Percentiles rank a stretch among this genome's conserved stretches.
Conservation (phyloP, 805 yeast genomes). For the Ascoidea rubescens region DNA sequence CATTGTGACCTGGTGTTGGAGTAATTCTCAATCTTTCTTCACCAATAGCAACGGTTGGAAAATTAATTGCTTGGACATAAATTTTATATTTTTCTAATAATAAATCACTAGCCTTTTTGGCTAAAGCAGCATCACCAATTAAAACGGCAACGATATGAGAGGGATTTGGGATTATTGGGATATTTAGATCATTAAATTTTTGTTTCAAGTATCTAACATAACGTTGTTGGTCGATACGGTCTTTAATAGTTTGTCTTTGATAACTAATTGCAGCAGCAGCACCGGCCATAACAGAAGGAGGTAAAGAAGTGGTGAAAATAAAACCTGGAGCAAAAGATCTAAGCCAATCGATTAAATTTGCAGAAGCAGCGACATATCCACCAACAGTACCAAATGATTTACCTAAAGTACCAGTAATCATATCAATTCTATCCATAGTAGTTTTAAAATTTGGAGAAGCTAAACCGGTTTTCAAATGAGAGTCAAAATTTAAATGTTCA, state of each 20-base stretch:
- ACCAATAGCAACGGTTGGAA: slow-evolving; percentile 95
- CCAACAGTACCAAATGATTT: slow-evolving; percentile 96
- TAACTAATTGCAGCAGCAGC: slow-evolving; percentile 76
- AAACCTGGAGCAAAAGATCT: slow-evolving; percentile 96
- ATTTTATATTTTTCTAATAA: slow-evolving; percentile 73
- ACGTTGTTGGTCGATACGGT: slow-evolving; percentile 73
- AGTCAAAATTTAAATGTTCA: slow-evolving; percentile 84
- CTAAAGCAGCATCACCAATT: slow-evolving; percentile 87
- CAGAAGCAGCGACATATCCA: slow-evolving; percentile 89
- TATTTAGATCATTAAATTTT: slow-evolving; percentile 52
- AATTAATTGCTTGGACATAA: slow-evolving; percentile 96
- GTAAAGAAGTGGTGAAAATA: slow-evolving; percentile 90
- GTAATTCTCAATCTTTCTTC: slow-evolving; percentile 93
- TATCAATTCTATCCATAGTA: slow-evolving; percentile 81
- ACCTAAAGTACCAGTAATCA: slow-evolving; percentile 95
- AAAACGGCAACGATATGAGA: slow-evolving; percentile 94
- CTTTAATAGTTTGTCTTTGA: slow-evolving; percentile 63
- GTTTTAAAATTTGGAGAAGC: slow-evolving; percentile 38
- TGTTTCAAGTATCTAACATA: slow-evolving; percentile 78
- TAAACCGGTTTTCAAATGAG: slow-evolving; percentile 58
- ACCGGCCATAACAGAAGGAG: slow-evolving; percentile 98
- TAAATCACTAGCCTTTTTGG: slow-evolving; percentile 82
- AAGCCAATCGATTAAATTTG: slow-evolving; percentile 80
- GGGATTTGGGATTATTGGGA: slow-evolving; percentile 96
- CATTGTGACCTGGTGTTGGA: slow-evolving; percentile 95